A percentile compares a stretch with the other conserved stretches of the same genome.
These are phyloP conservation scores for Hypoxylon cercidicola DNA, from an alignment of 495 filamentous ascomycete genomes.

Conservation along the genomic window DNA sequence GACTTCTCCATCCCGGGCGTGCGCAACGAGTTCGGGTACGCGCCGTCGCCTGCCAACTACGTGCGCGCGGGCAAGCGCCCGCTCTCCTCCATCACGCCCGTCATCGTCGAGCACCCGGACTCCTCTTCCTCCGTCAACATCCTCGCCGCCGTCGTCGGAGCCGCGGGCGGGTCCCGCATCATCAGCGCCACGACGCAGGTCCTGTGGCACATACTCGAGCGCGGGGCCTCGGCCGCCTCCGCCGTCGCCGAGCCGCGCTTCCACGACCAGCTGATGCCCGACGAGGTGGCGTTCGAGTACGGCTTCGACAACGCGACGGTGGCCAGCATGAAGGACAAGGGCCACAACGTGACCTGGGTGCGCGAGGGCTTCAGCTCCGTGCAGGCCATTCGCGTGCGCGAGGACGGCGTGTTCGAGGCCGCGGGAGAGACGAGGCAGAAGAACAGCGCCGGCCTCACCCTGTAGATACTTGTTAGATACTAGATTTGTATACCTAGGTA, in stretches of 20 bases:
- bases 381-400: slow-evolving; percentile 69
- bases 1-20: slow-evolving; percentile 78
- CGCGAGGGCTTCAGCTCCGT: slow-evolving; percentile 68
- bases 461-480: slow-evolving; percentile 14
- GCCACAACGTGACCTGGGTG: slow-evolving; percentile 79
- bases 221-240: slow-evolving; percentile 59
- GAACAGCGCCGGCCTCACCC: slow-evolving; percentile 69
- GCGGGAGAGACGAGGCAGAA: slow-evolving; percentile 73
- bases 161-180: slow-evolving; percentile 81
- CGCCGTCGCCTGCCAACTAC: slow-evolving; percentile 77
- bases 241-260: slow-evolving; percentile 72
- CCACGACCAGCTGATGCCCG: slow-evolving; percentile 84
- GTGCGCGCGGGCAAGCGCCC: slow-evolving; percentile 79
- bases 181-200: slow-evolving; percentile 81
- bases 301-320: slow-evolving; percentile 72
- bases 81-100: slow-evolving; percentile 75
- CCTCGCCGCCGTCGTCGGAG: slow-evolving; percentile 66
- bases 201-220: slow-evolving; percentile 75
- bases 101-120: slow-evolving; percentile 73
- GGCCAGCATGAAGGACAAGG: slow-evolving; percentile 67
- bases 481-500: neutral
- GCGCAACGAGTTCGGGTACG: slow-evolving; percentile 79
- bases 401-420: slow-evolving; percentile 58
- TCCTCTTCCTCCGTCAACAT: slow-evolving; percentile 9
- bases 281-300: slow-evolving; percentile 72